Evolutionary conservation across 805 yeast genomes (phyloP).

Genomic region (Kodamaea fukazawae): DNA sequence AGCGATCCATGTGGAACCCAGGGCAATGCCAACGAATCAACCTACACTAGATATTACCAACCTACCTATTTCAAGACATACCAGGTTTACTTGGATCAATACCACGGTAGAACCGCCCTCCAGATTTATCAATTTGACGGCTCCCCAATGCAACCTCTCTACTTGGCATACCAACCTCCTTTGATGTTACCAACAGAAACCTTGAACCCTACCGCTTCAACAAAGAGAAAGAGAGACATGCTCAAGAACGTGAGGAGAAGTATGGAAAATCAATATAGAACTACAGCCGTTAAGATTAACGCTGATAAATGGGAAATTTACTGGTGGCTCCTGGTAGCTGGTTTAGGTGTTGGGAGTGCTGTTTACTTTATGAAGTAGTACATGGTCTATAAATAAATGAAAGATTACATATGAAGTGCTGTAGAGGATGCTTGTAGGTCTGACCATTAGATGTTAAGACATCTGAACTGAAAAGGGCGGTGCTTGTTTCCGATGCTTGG

Average conservation of each 20-base stretch:
- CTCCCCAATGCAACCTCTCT: conserved; percentile 77
- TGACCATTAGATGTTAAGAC: too few relatives aligned
- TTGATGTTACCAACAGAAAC: conserved; percentile 93
- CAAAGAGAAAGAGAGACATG: conserved; percentile 35
- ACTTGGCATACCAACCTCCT: conserved; percentile 90
- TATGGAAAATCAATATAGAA: conserved; percentile 75
- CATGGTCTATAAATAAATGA: background rate
- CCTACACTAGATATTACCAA: conserved; percentile 73
- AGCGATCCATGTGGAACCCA: conserved; percentile 77
- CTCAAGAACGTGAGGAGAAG: conserved; percentile 53
- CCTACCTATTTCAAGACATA: conserved; percentile 56
- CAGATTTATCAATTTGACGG: conserved; percentile 79
- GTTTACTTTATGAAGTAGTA: conserved; percentile 27
- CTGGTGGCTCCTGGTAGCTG: conserved; percentile 57
- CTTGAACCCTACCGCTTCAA: conserved; percentile 73
- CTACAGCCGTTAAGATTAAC: conserved; percentile 57
- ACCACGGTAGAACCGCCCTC: conserved; percentile 80
- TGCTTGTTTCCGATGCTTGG: too few relatives aligned
- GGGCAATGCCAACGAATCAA: conserved; percentile 30
- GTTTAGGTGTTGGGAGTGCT: conserved; percentile 40
- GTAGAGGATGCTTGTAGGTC: too few relatives aligned
- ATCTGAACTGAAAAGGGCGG: too few relatives aligned
- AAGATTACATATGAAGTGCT: background rate
- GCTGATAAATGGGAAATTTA: conserved; percentile 39
- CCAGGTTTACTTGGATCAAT: conserved; percentile 63